These are phyloP conservation scores for Phytomonas serpens DNA, from an alignment of 208 protist genomes.

Conservation along the genomic window DNA sequence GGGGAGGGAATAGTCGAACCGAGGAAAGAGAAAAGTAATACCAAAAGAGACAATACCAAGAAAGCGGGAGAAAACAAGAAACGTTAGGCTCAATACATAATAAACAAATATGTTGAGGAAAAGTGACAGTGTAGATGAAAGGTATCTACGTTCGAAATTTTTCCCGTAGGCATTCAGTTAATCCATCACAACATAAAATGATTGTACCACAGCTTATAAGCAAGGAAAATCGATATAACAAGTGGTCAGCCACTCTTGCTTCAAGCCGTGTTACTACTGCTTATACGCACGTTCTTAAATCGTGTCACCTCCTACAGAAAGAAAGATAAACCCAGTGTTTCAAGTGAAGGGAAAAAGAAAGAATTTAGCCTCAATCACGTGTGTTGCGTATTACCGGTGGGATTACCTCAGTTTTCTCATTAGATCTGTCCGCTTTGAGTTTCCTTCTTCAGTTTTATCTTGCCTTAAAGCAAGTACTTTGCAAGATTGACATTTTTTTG, in stretches of 20 bases:
- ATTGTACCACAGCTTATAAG: not conserved
- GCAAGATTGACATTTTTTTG: constrained; percentile 85
- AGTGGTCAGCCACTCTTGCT: not conserved
- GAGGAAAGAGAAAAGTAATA: constrained; percentile 2
- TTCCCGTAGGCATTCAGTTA: not conserved
- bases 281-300: not conserved
- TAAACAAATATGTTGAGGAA: not conserved
- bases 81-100: not conserved
- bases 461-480: constrained; percentile 81
- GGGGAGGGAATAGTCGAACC: constrained; percentile 1
- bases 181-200: not conserved
- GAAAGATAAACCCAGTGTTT: not conserved
- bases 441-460: not conserved
- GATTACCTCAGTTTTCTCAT: not conserved
- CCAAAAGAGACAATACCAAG: not conserved
- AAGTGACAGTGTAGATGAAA: not conserved
- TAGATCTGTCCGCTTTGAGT: not conserved
- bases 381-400: not conserved
- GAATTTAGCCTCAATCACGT: not conserved
- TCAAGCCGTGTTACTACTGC: not conserved
- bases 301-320: not conserved
- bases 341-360: not conserved
- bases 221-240: not conserved
- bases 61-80: not conserved
- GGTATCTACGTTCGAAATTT: not conserved